Base-by-base conservation (phyloP, 805 yeast genomes). In the Myxozyma vanderwaltii region DNA sequence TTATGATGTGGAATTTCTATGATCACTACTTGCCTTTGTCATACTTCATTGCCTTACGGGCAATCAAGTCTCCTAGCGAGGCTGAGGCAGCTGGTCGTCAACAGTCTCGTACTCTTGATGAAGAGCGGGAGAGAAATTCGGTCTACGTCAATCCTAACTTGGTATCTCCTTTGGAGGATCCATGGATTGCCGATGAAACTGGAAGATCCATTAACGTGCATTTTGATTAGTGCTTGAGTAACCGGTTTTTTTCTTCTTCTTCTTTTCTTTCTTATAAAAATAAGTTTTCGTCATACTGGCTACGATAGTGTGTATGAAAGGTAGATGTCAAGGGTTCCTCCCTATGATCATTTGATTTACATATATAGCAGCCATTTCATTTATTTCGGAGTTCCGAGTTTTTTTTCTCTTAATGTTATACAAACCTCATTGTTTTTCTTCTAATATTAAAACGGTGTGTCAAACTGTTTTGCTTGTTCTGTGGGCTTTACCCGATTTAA, bases 1-100 rank as follows among this genome's bases (percentile, higher is more conserved):
- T 81, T 27, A 81, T 85, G 58, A 76, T 86, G 70, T 89, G 89
- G 85, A 86, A 86, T 69, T 92, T 91, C 71, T 89, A 94, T 70
- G 83, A 82, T 62, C 85, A 86, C 67, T 88, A 89, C 67, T 77
- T 85, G 46, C 98, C 97, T 0, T 76, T 94, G 56, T 84, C 91
- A 1, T 81, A 83, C 59, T 92, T 88, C 72, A 91, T 92, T 67
- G 97, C 98, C 0, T 77, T 92, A 58, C 81, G 96, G 60, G 88
- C 97, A 56, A 79, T 60, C 29, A 51, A 61, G 48, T 57, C 56
- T 19, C 26, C 26, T 23, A 26, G 19, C 7, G 39, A n/a, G n/a
- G n/a, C n/a, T 5, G 51, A 45, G n/a, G 29, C 15, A 5, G 21
- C 21, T 17, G 38, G n/a, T 45, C 29, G 59, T 31, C 35, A 27